Evolutionary conservation across 208 protist genomes (phyloP).

Genomic region (Jaenimonas drosophilae): DNA sequence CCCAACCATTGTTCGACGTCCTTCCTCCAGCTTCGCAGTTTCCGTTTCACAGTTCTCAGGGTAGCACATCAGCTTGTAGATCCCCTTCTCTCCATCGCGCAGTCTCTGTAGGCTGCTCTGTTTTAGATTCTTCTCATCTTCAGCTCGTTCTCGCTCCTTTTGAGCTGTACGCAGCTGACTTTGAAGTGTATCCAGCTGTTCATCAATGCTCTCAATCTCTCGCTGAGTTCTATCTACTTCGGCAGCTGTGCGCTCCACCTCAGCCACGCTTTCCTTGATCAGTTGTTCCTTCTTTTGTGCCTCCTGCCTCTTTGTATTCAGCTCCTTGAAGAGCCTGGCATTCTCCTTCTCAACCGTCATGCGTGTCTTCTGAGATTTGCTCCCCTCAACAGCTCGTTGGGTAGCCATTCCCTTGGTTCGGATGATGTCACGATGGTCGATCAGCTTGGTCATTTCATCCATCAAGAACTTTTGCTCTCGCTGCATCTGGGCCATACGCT

Average conservation of each 20-base stretch:
- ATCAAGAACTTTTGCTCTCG: conserved; percentile 89
- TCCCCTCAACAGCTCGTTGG: conserved; percentile 43
- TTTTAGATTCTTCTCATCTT: conserved; percentile 73
- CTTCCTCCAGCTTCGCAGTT: conserved; percentile 45
- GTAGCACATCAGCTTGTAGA: conserved; percentile 68
- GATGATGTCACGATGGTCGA: conserved; percentile 90
- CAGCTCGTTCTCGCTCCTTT: conserved; percentile 51
- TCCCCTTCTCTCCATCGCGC: conserved; percentile 72
- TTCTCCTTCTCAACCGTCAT: conserved; percentile 83
- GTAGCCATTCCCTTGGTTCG: conserved; percentile 88
- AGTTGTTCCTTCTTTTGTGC: conserved; percentile 63
- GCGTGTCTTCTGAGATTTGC: conserved; percentile 54
- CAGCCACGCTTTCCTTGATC: conserved; percentile 74
- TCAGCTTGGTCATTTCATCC: conserved; percentile 92
- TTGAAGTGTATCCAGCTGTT: conserved; percentile 63
- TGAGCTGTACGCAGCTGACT: conserved; percentile 32
- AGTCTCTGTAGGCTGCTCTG: conserved; percentile 75
- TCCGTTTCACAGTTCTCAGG: conserved; percentile 48
- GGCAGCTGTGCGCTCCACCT: conserved; percentile 64
- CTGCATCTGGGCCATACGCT: conserved; percentile 86
- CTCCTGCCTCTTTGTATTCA: conserved; percentile 82
- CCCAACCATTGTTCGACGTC: conserved; percentile 31
- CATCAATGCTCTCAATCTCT: conserved; percentile 60
- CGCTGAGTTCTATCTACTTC: conserved; percentile 66
- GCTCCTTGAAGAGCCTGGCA: conserved; percentile 73